Conservation (phyloP, 73 alveolate species). For the Stentor roeselii region DNA sequence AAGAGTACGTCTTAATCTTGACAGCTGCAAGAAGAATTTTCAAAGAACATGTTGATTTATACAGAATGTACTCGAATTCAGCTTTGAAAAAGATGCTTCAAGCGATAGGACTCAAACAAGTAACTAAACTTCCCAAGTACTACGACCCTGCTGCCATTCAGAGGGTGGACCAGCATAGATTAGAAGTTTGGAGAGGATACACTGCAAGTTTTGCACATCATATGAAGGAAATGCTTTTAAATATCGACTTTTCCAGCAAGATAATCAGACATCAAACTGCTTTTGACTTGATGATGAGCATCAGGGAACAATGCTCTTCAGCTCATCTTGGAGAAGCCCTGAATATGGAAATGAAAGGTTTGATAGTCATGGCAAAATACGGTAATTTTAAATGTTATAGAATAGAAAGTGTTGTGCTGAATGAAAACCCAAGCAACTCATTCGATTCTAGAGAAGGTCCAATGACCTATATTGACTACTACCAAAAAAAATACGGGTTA, state of each 20-base stretch:
- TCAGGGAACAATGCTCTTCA: background rate
- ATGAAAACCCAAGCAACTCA: constrained; percentile 3
- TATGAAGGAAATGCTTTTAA: background rate
- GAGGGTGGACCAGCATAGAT: background rate
- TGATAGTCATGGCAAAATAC: constrained; percentile 8
- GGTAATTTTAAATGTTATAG: constrained; percentile 21
- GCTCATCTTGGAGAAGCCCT: background rate
- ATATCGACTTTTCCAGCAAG: constrained; percentile 20
- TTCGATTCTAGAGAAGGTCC: background rate
- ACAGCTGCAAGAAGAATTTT: background rate
- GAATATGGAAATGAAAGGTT: background rate
- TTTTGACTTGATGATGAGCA: background rate
- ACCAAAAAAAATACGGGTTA: background rate
- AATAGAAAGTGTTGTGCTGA: background rate
- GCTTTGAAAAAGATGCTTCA: constrained; percentile 10
- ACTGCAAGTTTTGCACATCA: background rate
- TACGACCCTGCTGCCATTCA: background rate
- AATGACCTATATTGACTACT: background rate
- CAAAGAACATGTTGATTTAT: background rate
- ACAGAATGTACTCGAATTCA: background rate
- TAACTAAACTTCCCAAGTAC: background rate
- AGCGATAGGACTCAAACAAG: background rate
- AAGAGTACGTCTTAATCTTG: background rate
- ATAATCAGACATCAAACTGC: background rate
- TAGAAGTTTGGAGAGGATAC: constrained; percentile 28